Percentiles rank a stretch among this genome's conserved stretches.
These are phyloP conservation scores for Somion occarium DNA, from an alignment of 1,284 basidiomycete species.

Conservation along the genomic window DNA sequence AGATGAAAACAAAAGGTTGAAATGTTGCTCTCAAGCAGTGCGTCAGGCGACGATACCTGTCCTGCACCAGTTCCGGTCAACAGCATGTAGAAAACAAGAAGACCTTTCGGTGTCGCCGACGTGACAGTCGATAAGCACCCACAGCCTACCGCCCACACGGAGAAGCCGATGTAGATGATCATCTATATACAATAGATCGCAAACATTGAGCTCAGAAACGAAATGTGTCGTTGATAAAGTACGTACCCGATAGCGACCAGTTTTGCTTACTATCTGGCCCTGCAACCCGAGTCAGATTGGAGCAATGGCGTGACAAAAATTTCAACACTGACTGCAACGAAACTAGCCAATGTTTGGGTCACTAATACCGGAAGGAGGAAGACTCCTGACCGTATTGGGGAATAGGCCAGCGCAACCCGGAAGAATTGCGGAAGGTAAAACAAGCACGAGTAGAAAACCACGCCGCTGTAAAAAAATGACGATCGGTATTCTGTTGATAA, in stretches of 20 bases:
- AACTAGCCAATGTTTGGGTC: constrained; percentile 55
- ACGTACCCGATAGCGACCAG: constrained; percentile 59
- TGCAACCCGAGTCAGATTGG: constrained; percentile 24
- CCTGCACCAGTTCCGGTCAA: constrained; percentile 68
- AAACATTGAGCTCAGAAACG: neutral
- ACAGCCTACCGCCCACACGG: constrained; percentile 64
- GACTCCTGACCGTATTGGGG: constrained; percentile 56
- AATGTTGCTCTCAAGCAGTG: too few species aligned
- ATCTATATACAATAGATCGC: constrained; percentile 33
- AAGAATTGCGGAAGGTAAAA: constrained; percentile 75
- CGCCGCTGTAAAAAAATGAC: constrained; percentile 33
- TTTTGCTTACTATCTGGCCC: constrained; percentile 61
- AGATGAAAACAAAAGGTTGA: too few species aligned
- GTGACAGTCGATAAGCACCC: constrained; percentile 65
- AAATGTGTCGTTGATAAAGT: neutral
- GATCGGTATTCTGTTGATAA: neutral
- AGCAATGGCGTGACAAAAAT: neutral
- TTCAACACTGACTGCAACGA: constrained; percentile 39
- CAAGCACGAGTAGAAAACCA: constrained; percentile 55
- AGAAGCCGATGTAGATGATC: constrained; percentile 64
- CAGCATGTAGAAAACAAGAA: constrained; percentile 65
- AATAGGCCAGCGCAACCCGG: constrained; percentile 63
- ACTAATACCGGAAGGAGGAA: constrained; percentile 64
- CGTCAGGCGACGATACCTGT: constrained; percentile 32
- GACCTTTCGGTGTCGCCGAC: constrained; percentile 40